These are phyloP conservation scores for Verticillium longisporum DNA, from an alignment of 2,329 filamentous ascomycete species.

Conservation along the genomic window DNA sequence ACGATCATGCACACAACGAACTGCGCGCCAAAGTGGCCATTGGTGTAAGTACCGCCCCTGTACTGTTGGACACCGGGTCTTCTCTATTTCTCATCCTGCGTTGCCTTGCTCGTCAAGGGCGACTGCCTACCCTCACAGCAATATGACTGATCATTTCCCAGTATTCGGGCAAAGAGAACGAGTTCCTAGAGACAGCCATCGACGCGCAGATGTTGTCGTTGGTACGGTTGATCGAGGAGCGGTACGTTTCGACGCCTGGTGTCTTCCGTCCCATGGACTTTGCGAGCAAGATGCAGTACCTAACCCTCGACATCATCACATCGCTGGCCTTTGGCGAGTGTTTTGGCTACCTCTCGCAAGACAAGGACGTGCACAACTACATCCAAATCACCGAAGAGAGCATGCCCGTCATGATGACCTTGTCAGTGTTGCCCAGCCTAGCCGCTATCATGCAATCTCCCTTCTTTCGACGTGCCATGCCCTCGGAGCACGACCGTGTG, in stretches of 20 bases:
- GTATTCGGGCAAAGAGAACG: slow-evolving; percentile 50
- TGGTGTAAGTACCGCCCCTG: slow-evolving; percentile 21
- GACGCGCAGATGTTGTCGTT: slow-evolving; percentile 38
- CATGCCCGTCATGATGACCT: slow-evolving; percentile 34
- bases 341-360: slow-evolving; percentile 41
- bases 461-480: slow-evolving; percentile 31
- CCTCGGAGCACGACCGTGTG: slow-evolving; percentile 28
- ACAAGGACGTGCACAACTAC: slow-evolving; percentile 41
- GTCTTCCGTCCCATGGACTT: slow-evolving; percentile 38
- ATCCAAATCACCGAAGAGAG: slow-evolving; percentile 34
- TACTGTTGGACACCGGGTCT: no score
- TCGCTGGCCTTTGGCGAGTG: slow-evolving; percentile 43
- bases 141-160: slow-evolving; percentile 9
- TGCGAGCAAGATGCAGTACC: slow-evolving; percentile 40
- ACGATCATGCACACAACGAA: slow-evolving; percentile 31
- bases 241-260: slow-evolving; percentile 29
- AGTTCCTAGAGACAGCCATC: slow-evolving; percentile 39
- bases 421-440: slow-evolving; percentile 33
- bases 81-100: no score
- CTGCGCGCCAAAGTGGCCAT: slow-evolving; percentile 40
- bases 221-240: slow-evolving; percentile 38
- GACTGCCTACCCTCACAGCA: neutral
- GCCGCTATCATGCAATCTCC: slow-evolving; percentile 33
- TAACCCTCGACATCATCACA: slow-evolving; percentile 50
- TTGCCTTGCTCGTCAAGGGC: no score